Evolutionary conservation across 495 filamentous ascomycete genomes (phyloP).

Genomic region (Mytilinidion resinicola): DNA sequence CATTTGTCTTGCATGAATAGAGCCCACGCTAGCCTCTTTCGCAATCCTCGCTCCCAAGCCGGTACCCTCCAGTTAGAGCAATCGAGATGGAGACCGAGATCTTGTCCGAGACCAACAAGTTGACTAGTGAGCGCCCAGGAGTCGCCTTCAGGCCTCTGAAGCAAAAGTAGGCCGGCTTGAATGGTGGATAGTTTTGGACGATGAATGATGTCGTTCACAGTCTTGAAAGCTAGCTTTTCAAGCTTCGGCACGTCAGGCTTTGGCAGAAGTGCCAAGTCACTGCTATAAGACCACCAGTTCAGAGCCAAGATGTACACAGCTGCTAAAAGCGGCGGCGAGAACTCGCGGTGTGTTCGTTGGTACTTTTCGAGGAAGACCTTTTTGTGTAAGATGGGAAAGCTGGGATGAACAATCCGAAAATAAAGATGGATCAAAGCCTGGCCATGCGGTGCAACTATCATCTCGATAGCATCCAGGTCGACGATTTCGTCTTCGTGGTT

Average conservation of each 20-base stretch:
- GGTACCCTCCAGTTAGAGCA: slow-evolving; percentile 77
- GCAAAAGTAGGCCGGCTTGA: slow-evolving; percentile 78
- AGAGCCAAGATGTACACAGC: slow-evolving; percentile 82
- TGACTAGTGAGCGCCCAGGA: slow-evolving; percentile 80
- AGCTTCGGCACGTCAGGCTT: slow-evolving; percentile 65
- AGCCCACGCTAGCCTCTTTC: slow-evolving; percentile 77
- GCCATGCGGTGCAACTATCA: slow-evolving; percentile 70
- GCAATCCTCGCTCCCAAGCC: slow-evolving; percentile 68
- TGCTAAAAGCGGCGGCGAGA: slow-evolving; percentile 75
- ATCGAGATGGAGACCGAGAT: slow-evolving; percentile 74
- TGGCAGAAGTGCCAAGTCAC: slow-evolving; percentile 54
- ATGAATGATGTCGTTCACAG: slow-evolving; percentile 68
- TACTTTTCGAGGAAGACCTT: slow-evolving; percentile 80
- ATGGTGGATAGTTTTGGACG: slow-evolving; percentile 83
- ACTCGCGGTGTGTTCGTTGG: slow-evolving; percentile 61
- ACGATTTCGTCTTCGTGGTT: slow-evolving; percentile 52
- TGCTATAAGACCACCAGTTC: slow-evolving; percentile 76
- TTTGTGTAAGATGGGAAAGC: slow-evolving; percentile 80
- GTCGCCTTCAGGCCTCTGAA: slow-evolving; percentile 74
- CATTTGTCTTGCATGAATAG: slow-evolving; percentile 86
- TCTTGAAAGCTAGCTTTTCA: slow-evolving; percentile 64
- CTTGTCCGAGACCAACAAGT: slow-evolving; percentile 66
- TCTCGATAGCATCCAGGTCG: slow-evolving; percentile 73
- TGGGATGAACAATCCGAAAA: slow-evolving; percentile 78
- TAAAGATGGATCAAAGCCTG: slow-evolving; percentile 72